Conservation (phyloP, 2,329 filamentous ascomycete genomes). For the Pezicula neosporulosa region DNA sequence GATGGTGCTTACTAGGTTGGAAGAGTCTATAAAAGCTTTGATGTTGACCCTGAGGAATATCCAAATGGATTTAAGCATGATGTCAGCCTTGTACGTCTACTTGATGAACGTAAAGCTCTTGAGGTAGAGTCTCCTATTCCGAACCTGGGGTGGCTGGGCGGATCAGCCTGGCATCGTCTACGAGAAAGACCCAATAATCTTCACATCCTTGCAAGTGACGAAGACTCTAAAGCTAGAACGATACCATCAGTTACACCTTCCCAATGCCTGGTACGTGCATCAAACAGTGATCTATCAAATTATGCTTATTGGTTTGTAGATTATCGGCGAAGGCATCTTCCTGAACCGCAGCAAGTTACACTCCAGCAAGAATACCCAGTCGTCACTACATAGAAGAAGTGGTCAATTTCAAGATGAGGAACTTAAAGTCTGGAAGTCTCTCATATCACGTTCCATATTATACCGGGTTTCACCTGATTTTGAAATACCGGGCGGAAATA, state of each 20-base stretch:
- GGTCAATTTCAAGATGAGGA: not conserved
- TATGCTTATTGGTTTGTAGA: not conserved
- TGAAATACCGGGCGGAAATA: not conserved
- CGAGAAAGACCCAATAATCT: not conserved
- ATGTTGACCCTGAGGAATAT: not conserved
- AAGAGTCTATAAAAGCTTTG: conserved; percentile 1
- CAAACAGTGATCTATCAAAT: not conserved
- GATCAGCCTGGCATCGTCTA: conserved; percentile 1
- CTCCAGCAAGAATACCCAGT: not conserved
- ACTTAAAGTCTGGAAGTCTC: not conserved
- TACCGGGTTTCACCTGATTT: conserved; percentile 4
- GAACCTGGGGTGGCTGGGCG: not conserved
- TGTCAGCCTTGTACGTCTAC: not conserved
- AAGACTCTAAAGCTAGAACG: not conserved
- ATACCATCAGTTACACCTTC: not conserved
- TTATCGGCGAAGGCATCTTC: conserved; percentile 3
- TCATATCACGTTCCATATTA: conserved; percentile 1
- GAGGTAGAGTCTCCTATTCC: not conserved
- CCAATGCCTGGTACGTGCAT: not conserved
- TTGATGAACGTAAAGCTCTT: not conserved
- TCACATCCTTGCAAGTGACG: not conserved
- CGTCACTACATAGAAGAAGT: not conserved
- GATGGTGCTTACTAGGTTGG: not conserved
- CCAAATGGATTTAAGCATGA: conserved; percentile 4
- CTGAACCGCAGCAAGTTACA: not conserved